These are phyloP conservation scores for Fusarium temperatum DNA, from an alignment of 2,329 filamentous ascomycete genomes.

Conservation along the genomic window DNA sequence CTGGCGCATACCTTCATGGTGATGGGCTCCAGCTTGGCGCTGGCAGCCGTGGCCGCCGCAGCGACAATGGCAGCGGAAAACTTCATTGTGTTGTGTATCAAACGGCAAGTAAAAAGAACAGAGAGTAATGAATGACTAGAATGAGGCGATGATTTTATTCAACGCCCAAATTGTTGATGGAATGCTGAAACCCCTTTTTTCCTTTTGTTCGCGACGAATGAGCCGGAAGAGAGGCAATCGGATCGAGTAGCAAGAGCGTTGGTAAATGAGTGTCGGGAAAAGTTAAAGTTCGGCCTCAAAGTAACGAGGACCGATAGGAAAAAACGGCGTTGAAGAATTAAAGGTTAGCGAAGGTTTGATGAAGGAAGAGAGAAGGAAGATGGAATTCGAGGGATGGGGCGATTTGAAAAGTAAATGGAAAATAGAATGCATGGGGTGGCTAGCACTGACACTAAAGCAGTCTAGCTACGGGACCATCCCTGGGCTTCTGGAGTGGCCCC, in stretches of 20 bases:
- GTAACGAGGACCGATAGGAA: conserved; percentile 36
- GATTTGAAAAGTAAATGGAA: conserved; percentile 36
- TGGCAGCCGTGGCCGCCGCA: conserved; percentile 52
- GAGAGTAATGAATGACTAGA: conserved; percentile 31
- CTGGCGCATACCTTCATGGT: conserved; percentile 70
- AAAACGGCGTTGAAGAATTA: conserved; percentile 37
- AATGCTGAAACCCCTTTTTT: conserved; percentile 34
- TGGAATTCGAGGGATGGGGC: conserved; percentile 28
- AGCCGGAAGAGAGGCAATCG: conserved; percentile 15
- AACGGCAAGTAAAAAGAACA: conserved; percentile 28
- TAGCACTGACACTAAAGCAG: background rate
- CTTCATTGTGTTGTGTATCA: conserved; percentile 45
- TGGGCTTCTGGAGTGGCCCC: conserved; percentile 4
- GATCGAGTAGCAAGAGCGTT: conserved; percentile 19
- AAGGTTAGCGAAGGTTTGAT: conserved; percentile 39
- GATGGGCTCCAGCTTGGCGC: conserved; percentile 63
- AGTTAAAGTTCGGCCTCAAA: conserved; percentile 38
- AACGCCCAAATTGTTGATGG: conserved; percentile 15
- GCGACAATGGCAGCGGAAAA: conserved; percentile 52
- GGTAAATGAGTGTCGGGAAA: conserved; percentile 46
- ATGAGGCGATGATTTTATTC: conserved; percentile 19
- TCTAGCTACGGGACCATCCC: conserved; percentile 15
- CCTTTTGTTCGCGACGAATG: conserved; percentile 14
- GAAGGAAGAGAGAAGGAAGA: conserved; percentile 26
- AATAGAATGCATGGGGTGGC: conserved; percentile 24